Evolutionary conservation across 2,329 filamentous ascomycete species (phyloP).

Genomic region (Colletotrichum liriopes): DNA sequence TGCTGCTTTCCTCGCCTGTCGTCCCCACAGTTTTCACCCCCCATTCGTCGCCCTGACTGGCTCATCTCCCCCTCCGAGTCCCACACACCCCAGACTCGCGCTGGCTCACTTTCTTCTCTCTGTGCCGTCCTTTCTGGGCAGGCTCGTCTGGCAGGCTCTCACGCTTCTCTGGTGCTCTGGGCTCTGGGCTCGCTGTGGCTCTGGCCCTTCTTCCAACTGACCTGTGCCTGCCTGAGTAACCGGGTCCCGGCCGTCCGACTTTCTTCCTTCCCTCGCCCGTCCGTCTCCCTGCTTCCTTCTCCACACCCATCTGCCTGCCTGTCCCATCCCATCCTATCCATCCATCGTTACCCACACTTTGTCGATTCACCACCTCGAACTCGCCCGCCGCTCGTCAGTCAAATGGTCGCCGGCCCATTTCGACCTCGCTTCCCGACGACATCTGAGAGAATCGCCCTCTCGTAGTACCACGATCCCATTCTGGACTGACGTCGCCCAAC

Average conservation of each 20-base stretch:
- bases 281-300: constrained; percentile 42
- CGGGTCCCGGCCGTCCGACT: constrained; percentile 38
- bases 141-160: constrained; percentile 1
- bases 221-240: constrained; percentile 18
- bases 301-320: constrained; percentile 39
- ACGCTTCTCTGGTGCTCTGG: constrained; percentile 7
- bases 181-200: constrained; percentile 11
- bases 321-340: constrained; percentile 33
- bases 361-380: constrained; percentile 41
- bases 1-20: constrained; percentile 48
- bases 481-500: constrained; percentile 66
- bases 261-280: constrained; percentile 22
- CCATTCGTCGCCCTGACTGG: constrained; percentile 35
- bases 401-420: constrained; percentile 45
- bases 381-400: constrained; percentile 36
- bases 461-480: constrained; percentile 28
- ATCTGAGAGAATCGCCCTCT: constrained; percentile 27
- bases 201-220: constrained; percentile 12
- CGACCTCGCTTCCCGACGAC: constrained; percentile 41
- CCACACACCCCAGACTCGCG: constrained; percentile 23
- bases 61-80: constrained; percentile 40
- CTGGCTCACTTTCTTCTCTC: constrained; percentile 12
- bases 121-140: constrained; percentile 4
- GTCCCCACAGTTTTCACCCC: constrained; percentile 46
- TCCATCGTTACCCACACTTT: constrained; percentile 44